These are phyloP conservation scores for Neurospora cerealis DNA, from an alignment of 495 filamentous ascomycete genomes.

Conservation along the genomic window DNA sequence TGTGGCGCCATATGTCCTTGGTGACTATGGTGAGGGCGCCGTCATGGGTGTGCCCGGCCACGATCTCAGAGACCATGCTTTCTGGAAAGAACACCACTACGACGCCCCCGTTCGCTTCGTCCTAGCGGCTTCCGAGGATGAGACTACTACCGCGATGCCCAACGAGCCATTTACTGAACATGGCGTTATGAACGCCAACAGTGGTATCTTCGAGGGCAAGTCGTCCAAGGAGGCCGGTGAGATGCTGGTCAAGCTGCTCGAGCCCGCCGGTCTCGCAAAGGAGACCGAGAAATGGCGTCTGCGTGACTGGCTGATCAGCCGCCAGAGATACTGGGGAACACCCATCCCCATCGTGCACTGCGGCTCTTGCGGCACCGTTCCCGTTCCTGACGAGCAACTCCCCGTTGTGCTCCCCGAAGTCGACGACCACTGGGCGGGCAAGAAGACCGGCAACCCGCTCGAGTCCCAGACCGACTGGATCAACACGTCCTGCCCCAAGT, in stretches of 20 bases:
- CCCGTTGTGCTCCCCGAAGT: slow-evolving; percentile 69
- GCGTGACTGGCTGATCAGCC: slow-evolving; percentile 78
- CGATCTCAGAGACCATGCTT: slow-evolving; percentile 63
- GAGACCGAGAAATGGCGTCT: slow-evolving; percentile 62
- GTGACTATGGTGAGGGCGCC: slow-evolving; percentile 78
- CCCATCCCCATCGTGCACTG: slow-evolving; percentile 89
- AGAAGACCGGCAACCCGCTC: slow-evolving; percentile 67
- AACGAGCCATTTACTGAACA: slow-evolving; percentile 47
- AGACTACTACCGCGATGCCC: slow-evolving; percentile 26
- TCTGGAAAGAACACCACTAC: slow-evolving; percentile 61
- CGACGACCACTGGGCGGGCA: slow-evolving; percentile 53
- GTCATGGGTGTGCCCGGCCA: slow-evolving; percentile 91
- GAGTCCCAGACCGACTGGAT: slow-evolving; percentile 63
- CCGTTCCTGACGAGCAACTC: slow-evolving; percentile 65
- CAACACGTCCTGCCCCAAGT: slow-evolving; percentile 66
- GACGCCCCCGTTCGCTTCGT: slow-evolving; percentile 42
- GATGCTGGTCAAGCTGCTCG: slow-evolving; percentile 49
- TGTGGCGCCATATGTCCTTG: slow-evolving; percentile 76
- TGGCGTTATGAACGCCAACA: slow-evolving; percentile 55
- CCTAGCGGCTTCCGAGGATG: slow-evolving; percentile 42
- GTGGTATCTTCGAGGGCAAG: slow-evolving; percentile 48
- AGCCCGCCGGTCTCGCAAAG: slow-evolving; percentile 43
- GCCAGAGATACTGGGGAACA: slow-evolving; percentile 84
- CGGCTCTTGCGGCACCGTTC: slow-evolving; percentile 61
- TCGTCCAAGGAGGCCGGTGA: slow-evolving; percentile 52